phyloP scores from a whole-genome alignment of 2,329 filamentous ascomycete genomes.

The Fusarium veterinarium region DNA sequence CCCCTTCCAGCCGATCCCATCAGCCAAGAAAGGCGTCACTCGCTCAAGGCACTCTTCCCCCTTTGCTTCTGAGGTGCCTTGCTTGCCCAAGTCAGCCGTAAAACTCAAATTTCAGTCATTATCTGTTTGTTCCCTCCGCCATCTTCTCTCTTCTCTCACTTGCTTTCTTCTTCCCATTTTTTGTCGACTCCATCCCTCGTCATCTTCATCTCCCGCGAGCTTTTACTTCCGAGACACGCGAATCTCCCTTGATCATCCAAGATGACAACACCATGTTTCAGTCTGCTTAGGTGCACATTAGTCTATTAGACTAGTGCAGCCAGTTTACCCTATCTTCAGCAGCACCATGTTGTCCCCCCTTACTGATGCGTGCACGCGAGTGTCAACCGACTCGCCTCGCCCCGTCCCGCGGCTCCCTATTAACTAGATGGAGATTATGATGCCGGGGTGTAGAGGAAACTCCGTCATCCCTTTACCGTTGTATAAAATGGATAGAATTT shows the following conservation, averaged over 20 bases:
- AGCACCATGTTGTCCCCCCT: not conserved
- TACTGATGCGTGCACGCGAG: not conserved
- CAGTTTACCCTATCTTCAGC: not conserved
- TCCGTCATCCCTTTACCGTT: not conserved
- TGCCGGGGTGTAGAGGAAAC: not conserved
- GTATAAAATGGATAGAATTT: not conserved
- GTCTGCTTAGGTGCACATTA: not conserved
- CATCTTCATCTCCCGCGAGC: not conserved
- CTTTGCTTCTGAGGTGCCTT: not conserved
- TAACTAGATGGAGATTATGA: not conserved
- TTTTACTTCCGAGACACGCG: constrained; percentile 3
- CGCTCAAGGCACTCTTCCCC: not conserved
- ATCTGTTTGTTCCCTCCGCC: not conserved
- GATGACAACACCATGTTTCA: not conserved
- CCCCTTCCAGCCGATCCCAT: not conserved
- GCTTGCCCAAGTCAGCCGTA: not conserved
- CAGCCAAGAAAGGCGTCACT: not conserved
- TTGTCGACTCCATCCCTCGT: not conserved
- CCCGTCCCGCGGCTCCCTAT: not conserved
- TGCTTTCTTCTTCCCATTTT: not conserved
- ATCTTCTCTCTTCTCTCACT: constrained; percentile 15
- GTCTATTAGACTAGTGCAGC: constrained; percentile 13
- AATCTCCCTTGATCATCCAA: not conserved
- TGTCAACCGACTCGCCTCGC: not conserved
- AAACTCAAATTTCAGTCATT: not conserved